Evolutionary conservation across 2,329 filamentous ascomycete genomes (phyloP).

Genomic region (Ilyonectria sp.): DNA sequence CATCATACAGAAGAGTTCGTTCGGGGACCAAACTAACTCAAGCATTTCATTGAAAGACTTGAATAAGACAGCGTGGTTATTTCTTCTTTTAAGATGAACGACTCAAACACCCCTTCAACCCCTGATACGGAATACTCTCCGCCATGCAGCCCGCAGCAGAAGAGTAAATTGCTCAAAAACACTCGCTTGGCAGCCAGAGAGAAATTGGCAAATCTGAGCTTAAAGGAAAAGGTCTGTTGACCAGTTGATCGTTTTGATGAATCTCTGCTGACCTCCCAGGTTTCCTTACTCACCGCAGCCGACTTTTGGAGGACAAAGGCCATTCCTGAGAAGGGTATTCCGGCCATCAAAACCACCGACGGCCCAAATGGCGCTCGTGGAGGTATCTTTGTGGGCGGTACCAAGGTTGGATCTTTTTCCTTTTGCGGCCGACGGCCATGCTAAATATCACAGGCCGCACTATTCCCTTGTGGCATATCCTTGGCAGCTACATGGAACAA

Average conservation of each 20-base stretch:
- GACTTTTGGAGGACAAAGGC: conserved; percentile 81
- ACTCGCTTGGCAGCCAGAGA: conserved; percentile 61
- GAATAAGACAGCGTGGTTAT: not conserved
- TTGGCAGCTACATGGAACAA: conserved; percentile 86
- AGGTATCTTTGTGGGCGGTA: conserved; percentile 78
- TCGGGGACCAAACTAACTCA: not conserved
- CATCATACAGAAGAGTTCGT: not conserved
- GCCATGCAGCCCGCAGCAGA: conserved; percentile 60
- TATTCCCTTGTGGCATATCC: conserved; percentile 85
- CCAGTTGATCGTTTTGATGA: not conserved
- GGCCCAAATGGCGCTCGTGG: conserved; percentile 80
- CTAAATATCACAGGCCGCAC: conserved; percentile 70
- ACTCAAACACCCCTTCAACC: conserved; percentile 55
- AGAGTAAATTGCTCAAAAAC: conserved; percentile 53
- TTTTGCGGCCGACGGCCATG: not conserved
- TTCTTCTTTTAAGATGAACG: conserved; percentile 34
- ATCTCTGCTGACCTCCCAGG: conserved; percentile 52
- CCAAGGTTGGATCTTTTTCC: conserved; percentile 61
- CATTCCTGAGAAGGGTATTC: conserved; percentile 74
- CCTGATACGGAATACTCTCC: conserved; percentile 66
- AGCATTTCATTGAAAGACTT: not conserved
- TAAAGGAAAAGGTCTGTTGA: conserved; percentile 70
- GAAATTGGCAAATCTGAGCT: conserved; percentile 66
- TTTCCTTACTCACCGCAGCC: conserved; percentile 72
- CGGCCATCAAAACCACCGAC: conserved; percentile 77